These are phyloP conservation scores for Colletotrichum australisinense DNA, from an alignment of 2,329 filamentous ascomycete species.

Conservation along the genomic window DNA sequence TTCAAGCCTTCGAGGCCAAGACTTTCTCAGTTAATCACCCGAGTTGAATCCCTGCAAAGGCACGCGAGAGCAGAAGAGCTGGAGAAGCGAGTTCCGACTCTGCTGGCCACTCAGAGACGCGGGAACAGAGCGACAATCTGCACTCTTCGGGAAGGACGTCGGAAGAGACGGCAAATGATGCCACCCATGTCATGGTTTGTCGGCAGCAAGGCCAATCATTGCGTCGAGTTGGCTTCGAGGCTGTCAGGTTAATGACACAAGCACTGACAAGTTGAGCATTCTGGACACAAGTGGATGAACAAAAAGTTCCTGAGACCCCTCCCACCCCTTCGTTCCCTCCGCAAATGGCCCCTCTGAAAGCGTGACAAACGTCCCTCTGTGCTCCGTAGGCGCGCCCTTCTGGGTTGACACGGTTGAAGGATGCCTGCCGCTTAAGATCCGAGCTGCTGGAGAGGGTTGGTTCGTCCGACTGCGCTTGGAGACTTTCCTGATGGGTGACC, in stretches of 20 bases:
- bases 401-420: too few species aligned
- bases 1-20: not conserved
- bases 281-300: not conserved
- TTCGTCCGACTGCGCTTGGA: not conserved
- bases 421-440: conserved; percentile 8
- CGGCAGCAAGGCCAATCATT: conserved; percentile 14
- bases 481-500: conserved; percentile 12
- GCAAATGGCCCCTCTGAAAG: not conserved
- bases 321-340: conserved; percentile 3
- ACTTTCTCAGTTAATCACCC: conserved; percentile 14
- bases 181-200: conserved; percentile 8
- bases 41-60: conserved; percentile 14
- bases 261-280: not conserved
- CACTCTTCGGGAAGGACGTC: conserved; percentile 24
- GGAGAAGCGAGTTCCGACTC: not conserved
- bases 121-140: not conserved
- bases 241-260: conserved; percentile 29
- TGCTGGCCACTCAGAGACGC: not conserved
- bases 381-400: not conserved
- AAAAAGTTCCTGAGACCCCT: conserved; percentile 23
- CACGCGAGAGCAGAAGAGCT: conserved; percentile 5
- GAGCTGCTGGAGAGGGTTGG: conserved; percentile 17
- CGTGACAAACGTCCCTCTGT: conserved; percentile 4
- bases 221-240: not conserved
- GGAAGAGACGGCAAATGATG: conserved; percentile 20